Base-by-base conservation (phyloP, 202 grass and related monocot genomes). In the Schoenoplectus tabernaemontani region DNA sequence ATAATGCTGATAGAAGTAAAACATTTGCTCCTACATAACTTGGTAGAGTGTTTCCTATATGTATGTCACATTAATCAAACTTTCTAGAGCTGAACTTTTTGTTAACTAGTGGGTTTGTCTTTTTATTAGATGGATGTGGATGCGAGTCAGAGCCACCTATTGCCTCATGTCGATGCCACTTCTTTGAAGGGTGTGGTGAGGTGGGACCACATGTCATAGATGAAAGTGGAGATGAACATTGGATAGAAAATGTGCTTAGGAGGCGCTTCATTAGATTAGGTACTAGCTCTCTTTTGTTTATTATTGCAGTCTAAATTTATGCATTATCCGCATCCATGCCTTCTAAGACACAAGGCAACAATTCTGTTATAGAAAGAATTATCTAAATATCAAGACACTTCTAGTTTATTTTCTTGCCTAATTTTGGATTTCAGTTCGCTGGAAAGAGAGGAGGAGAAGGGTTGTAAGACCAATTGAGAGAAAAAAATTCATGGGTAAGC, bases 251-350 rank as follows among this genome's bases (percentile, higher is more conserved):
- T 59, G 91, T 97, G 20, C 80, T 97, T 44, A 89, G 89, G 65
- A 88, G 94, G 85, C 86, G 94, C 48, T 97, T 97, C 61, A 85
- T 97, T 24, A 93, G 91, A 84, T 57, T 93, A 51, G 87, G 91
- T 93, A 77, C 48, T 60, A 42, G n/a, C 37, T 77, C 16, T 78
- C 63, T 84, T 26, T 17, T 34, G 9, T 23, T 5, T 57, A 81
- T 41, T 51, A 36, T 44, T 69, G 54, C 7, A 1, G 61, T 3
- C 60, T 65, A 37, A n/a, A 12, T 51, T 82, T 57, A 50, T 72
- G 66, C 41, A 47, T 70, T 47, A 46, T 70, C 42, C 9, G 17
- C 9, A 47, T 13, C 65, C 39, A 9, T 24, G 24, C 1, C 1
- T 57, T 3, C 17, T 82, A 67, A 23, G 24, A 56, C 13, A 64